Evolutionary conservation across 192 early-diverging fungal genomes (phyloP), one percentile per base, ranked within the genome.

Genomic region (Coemansia sp.): DNA sequence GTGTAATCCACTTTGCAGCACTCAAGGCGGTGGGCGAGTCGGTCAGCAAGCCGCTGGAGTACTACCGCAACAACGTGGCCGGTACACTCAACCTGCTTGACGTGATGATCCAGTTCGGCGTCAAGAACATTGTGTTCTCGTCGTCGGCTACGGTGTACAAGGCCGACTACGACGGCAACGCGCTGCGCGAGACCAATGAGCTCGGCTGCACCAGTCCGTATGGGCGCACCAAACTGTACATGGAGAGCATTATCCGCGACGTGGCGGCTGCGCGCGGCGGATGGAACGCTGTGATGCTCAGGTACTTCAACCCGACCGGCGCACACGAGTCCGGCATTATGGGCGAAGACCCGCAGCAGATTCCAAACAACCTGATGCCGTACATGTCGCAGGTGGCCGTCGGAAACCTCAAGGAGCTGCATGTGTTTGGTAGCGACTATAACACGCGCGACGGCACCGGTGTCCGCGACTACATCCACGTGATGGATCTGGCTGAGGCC

Each of bases 291-390:
- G 75, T 85, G 18, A 68, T 91, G 71, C 69, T 91, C 46, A 81
- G 97, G n/a, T 98, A 95, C 80, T 98, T 98, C 63, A 98, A 98
- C 83, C 92, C 97, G 18, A 91, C 90, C 6, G 95, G 97, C 46
- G 97, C 97, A 6, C 93, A 98, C 80, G 87, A 83, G 54, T 85
- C 90, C 26, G 96, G 96, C 41, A 85, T 90, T 46, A 95, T 97
- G 82, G 97, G 97, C 19, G 97, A 98, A 74, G 90, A 96, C 75
- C 90, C 90, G 19, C 89, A 90, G 72, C 89, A 89, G 45, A 87
- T 90, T 56, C 93, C 93, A 56, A 94, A 91, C 64, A 94, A 98
- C 74, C 80, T 98, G 52, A 92, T 98, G 84, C 95, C 97, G 6
- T 88, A 93, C 63, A 82, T 98, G 3, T 86, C 90, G 36, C 91